These are phyloP conservation scores for Picochlorum sp. DNA, from an alignment of 139 green algal genomes.

Conservation along the genomic window DNA sequence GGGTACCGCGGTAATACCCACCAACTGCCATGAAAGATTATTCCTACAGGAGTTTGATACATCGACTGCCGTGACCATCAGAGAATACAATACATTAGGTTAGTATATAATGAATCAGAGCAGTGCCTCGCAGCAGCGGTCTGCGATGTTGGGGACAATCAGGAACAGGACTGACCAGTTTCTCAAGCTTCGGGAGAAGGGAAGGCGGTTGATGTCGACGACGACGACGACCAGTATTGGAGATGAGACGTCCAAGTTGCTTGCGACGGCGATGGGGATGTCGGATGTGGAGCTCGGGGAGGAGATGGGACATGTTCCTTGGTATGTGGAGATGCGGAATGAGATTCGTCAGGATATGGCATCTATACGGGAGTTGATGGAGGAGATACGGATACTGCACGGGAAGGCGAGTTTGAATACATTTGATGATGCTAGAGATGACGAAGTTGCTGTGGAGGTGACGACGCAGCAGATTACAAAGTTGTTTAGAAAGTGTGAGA, in stretches of 20 bases:
- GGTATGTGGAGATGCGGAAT: constrained; percentile 49
- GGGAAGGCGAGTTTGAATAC: constrained; percentile 34
- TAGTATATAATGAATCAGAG: no score
- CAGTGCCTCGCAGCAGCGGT: no score
- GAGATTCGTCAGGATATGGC: constrained; percentile 35
- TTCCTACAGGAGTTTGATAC: no score
- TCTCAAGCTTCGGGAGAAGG: constrained; percentile 2
- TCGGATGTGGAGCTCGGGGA: constrained; percentile 26
- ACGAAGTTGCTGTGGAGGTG: constrained; percentile 34
- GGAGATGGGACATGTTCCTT: constrained; percentile 9
- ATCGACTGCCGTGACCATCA: no score
- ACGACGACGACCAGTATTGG: neutral
- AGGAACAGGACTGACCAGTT: no score
- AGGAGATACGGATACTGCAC: constrained; percentile 36
- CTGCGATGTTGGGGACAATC: no score
- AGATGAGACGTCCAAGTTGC: constrained; percentile 28
- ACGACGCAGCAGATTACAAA: constrained; percentile 51
- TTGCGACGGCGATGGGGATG: constrained; percentile 38
- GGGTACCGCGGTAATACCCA: no score
- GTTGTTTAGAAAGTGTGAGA: constrained; percentile 46
- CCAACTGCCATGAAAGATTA: no score
- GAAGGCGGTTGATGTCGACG: neutral
- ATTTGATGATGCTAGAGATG: constrained; percentile 47
- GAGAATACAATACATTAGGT: no score
- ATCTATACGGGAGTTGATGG: constrained; percentile 48